A percentile compares a stretch with the other conserved stretches of the same genome.
These are phyloP conservation scores for Saccharomycopsis oosterbeekiorum DNA, from an alignment of 805 yeast species.

Conservation along the genomic window DNA sequence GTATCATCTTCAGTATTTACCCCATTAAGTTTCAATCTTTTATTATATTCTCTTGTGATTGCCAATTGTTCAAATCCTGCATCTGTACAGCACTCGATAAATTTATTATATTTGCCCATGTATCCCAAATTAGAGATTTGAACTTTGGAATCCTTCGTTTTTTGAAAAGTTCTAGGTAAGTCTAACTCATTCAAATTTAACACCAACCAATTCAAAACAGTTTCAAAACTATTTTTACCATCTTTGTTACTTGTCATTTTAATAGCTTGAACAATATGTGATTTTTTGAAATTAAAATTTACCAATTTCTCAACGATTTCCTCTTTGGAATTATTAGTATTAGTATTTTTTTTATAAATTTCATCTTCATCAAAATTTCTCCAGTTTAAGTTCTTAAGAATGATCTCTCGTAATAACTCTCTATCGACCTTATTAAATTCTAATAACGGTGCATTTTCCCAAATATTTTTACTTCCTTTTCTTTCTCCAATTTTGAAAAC, in stretches of 20 bases:
- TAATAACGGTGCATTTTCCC: conserved; percentile 63
- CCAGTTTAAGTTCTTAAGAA: conserved; percentile 54
- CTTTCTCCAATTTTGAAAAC: conserved; percentile 24
- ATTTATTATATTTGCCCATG: neutral
- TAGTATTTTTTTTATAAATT: neutral
- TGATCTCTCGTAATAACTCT: conserved; percentile 48
- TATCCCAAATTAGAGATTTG: neutral
- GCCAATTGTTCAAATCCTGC: neutral
- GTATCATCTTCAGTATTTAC: conserved; percentile 2
- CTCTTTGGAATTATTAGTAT: conserved; percentile 19
- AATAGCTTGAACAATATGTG: conserved; percentile 67
- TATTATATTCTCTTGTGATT: neutral
- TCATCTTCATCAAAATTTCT: conserved; percentile 10
- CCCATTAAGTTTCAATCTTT: neutral
- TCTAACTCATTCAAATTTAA: conserved; percentile 94
- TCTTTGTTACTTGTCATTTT: conserved; percentile 28
- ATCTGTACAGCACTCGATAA: neutral
- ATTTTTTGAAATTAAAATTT: conserved; percentile 53
- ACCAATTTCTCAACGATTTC: conserved; percentile 24
- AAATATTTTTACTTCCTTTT: conserved; percentile 27
- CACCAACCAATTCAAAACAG: conserved; percentile 64
- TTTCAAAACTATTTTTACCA: conserved; percentile 33
- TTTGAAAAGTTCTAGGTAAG: conserved; percentile 56
- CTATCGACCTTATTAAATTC: conserved; percentile 60
- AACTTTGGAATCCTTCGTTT: conserved; percentile 48